Percentiles rank a stretch among this genome's conserved stretches.
These are phyloP conservation scores for Talaromyces sp. DNA, from an alignment of 2,329 filamentous ascomycete genomes.

Conservation along the genomic window DNA sequence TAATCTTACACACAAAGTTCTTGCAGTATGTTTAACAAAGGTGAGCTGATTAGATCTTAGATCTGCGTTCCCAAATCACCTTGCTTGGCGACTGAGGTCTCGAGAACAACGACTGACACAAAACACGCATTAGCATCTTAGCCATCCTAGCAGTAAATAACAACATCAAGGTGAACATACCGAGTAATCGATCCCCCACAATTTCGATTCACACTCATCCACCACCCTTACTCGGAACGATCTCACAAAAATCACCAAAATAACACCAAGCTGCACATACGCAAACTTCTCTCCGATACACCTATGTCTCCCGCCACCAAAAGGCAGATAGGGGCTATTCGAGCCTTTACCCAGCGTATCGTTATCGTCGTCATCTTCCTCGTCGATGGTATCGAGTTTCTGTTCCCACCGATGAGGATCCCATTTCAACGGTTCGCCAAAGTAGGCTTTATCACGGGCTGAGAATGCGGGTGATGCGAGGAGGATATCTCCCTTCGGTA, in stretches of 20 bases:
- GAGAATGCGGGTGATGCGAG: conserved; percentile 78
- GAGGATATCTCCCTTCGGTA: conserved; percentile 77
- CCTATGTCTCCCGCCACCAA: conserved; percentile 86
- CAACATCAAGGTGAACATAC: neutral
- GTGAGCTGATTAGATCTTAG: neutral
- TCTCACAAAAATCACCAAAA: conserved; percentile 73
- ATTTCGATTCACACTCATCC: conserved; percentile 49
- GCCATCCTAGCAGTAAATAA: too few species aligned
- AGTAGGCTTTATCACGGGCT: conserved; percentile 71
- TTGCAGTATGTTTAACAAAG: neutral
- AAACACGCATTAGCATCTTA: neutral
- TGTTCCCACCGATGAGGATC: conserved; percentile 88
- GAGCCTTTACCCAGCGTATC: conserved; percentile 84
- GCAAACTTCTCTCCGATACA: conserved; percentile 98
- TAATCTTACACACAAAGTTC: neutral
- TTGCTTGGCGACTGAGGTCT: conserved; percentile 11
- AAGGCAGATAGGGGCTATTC: conserved; percentile 85
- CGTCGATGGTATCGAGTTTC: conserved; percentile 29
- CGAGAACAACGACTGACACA: conserved; percentile 18
- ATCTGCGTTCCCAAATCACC: conserved; percentile 16
- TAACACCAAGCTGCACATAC: conserved; percentile 85
- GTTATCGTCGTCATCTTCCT: conserved; percentile 50
- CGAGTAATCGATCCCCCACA: conserved; percentile 13
- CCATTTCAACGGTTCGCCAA: conserved; percentile 80
- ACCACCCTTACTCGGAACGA: conserved; percentile 76